Evolutionary conservation across 1,284 basidiomycete species (phyloP), one percentile per base, ranked within the genome.

Genomic region (Laetiporus sulphureus): DNA sequence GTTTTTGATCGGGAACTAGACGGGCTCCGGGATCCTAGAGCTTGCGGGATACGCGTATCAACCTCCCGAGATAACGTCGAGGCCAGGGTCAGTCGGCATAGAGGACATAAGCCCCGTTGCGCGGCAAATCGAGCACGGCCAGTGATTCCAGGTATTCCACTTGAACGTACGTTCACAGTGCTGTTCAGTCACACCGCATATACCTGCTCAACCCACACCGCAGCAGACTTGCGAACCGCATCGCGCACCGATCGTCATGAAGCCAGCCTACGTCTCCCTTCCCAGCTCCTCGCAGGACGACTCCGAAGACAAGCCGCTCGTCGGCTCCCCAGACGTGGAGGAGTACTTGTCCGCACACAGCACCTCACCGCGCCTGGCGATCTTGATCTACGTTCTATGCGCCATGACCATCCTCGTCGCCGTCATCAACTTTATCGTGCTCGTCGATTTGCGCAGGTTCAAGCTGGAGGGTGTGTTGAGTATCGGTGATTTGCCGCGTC

Each of bases 241-340:
- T 19, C 21, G 7, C 8, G 18, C 18, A 20, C 10, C 34, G 7
- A 8, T 15, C 34, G 22, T 19, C 15, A 38, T 27, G 20, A 27
- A 38, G n/a, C 29, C 22, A 15, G n/a, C 13, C 5, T 38, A 38
- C 24, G 16, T 24, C 12, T 12, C 36, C 12, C 36, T 38, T 20
- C 23, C 22, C 8, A 38, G 23, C 13, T 7, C 25, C 36, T 7
- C 36, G 11, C n/a, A 7, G 6, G 36, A 38, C 18, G 36, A 38
- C 36, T 15, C 24, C 16, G 36, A 38, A 27, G 12, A 12, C n/a
- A 38, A 38, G 19, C 24, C 21, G 18, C 36, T 38, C n/a, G 23
- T 38, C 18, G 6, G 29, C 12, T 29, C 36, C 10, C 5, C 24
- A 5, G 18, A 29, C n/a, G n/a, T n/a, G n/a, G n/a, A n/a, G n/a